Evolutionary conservation across 2,329 filamentous ascomycete species (phyloP).

Genomic region (Akanthomyces muscarius): DNA sequence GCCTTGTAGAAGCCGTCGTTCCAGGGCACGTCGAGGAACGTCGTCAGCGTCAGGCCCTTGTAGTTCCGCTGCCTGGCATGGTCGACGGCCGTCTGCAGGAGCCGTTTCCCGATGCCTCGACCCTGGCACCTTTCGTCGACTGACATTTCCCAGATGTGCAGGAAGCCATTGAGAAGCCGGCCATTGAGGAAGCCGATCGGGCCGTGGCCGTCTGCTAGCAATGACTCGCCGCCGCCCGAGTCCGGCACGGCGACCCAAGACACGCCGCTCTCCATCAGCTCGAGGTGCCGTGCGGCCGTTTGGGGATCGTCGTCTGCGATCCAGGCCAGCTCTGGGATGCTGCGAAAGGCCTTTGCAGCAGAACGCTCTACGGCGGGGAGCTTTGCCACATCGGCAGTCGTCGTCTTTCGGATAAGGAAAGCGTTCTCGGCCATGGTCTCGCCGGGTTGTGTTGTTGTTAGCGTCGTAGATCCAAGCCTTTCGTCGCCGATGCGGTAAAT

Average conservation of each 20-base stretch:
- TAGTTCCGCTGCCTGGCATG: background rate
- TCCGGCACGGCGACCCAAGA: slow-evolving; percentile 16
- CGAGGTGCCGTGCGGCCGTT: slow-evolving; percentile 14
- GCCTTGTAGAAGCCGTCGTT: slow-evolving; percentile 18
- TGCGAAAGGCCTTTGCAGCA: slow-evolving; percentile 17
- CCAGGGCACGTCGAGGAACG: slow-evolving; percentile 19
- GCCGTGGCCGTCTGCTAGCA: too few relatives aligned
- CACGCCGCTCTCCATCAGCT: slow-evolving; percentile 15
- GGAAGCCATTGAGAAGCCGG: slow-evolving; percentile 12
- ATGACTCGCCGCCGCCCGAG: background rate
- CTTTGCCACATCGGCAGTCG: slow-evolving; percentile 6
- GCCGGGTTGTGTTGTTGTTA: background rate
- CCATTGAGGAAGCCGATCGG: slow-evolving; percentile 20
- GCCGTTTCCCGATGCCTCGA: slow-evolving; percentile 16
- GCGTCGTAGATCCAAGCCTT: background rate
- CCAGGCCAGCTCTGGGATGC: slow-evolving; percentile 17
- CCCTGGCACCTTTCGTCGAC: slow-evolving; percentile 13
- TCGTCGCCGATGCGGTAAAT: background rate
- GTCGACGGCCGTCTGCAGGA: slow-evolving; percentile 11
- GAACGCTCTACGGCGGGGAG: slow-evolving; percentile 17
- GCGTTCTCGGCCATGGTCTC: background rate
- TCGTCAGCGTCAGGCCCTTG: slow-evolving; percentile 17
- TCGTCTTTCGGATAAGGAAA: slow-evolving; percentile 15
- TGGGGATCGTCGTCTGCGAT: slow-evolving; percentile 18
- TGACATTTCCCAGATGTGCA: slow-evolving; percentile 21